Evolutionary conservation across 225 moss, liverwort and hornwort species (phyloP), one percentile per base, ranked within the genome.

Genomic region (Pseudoscleropodium purum): DNA sequence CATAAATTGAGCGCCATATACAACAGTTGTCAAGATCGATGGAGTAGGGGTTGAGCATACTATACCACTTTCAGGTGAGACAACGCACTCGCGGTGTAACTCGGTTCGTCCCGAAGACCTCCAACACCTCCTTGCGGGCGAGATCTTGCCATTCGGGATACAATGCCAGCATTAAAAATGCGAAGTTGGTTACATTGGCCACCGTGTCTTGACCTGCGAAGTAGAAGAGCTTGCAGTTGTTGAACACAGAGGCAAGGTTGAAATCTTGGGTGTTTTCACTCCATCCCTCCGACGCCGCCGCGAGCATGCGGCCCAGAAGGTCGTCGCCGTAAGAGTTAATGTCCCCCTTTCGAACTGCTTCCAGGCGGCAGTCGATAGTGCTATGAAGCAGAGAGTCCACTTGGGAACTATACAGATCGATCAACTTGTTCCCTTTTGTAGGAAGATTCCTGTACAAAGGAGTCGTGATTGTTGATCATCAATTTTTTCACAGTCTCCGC

Each of bases 91-190:
- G 85, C 31, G 21, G 91, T 75, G 20, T 81, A 67, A 14, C 41
- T 33, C 66, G 87, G 87, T 17, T 87, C 69, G 16, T 67, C 80
- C 61, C 81, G 39, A 86, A 12, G 30, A 90, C 83, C 30, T 91
- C 79, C 75, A 86, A 34, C 19, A 91, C 89, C 64, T 93, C 90
- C 30, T 68, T 47, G 47, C 93, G 91, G 14, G 91, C 90, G 10
- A 73, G 79, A 9, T 84, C 88, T 86, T 91, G 93, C 93, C 93
- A 93, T 29, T 88, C 79, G 11, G 91, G 90, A 76, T 93, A 70
- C 81, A 49, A 56, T 29, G 90, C 93, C 56, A 93, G 39, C 91
- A 91, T 59, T 24, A 91, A 66, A 51, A 88, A 25, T 9, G 83
- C 57, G 85, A 31, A 93, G 81, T 36, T 85, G 15, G 87, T 70